These are phyloP conservation scores for Russula foetens DNA, from an alignment of 768 basidiomycete species.

Conservation along the genomic window DNA sequence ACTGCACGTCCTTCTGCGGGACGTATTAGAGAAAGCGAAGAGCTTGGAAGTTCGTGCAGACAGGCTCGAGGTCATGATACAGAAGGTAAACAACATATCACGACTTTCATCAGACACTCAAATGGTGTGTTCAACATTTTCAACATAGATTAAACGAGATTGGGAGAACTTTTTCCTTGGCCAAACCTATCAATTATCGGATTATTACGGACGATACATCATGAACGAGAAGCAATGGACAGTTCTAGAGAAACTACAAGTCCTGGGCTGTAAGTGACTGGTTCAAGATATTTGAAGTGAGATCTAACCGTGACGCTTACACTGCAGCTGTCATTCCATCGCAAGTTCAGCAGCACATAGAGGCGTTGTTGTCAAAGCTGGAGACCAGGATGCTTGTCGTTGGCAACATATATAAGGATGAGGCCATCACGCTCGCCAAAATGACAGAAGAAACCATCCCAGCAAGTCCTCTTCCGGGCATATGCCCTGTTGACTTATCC, in stretches of 20 bases:
- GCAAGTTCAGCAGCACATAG: slow-evolving; percentile 58
- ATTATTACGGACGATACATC: slow-evolving; percentile 66
- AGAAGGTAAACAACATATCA: slow-evolving; percentile 48
- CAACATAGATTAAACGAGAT: slow-evolving; percentile 53
- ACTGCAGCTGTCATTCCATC: slow-evolving; percentile 57
- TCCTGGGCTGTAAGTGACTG: slow-evolving; percentile 58
- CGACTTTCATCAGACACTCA: not conserved
- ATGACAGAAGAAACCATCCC: slow-evolving; percentile 60
- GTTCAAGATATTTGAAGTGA: not conserved
- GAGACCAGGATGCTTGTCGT: slow-evolving; percentile 66
- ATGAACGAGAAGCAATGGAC: slow-evolving; percentile 70
- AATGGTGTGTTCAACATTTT: not conserved
- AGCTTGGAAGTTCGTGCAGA: slow-evolving; percentile 56
- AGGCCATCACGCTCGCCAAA: slow-evolving; percentile 66
- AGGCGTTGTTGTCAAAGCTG: slow-evolving; percentile 50
- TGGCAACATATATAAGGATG: slow-evolving; percentile 83
- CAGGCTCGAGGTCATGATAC: slow-evolving; percentile 73
- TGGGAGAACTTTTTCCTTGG: slow-evolving; percentile 85
- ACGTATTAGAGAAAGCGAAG: slow-evolving; percentile 64
- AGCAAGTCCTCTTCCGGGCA: slow-evolving; percentile 43
- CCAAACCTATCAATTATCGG: slow-evolving; percentile 73
- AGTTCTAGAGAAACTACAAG: slow-evolving; percentile 63
- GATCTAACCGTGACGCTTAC: not conserved
- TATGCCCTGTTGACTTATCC: slow-evolving; percentile 41
- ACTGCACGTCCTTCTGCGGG: slow-evolving; percentile 59